These are phyloP conservation scores for Trichoderma hamatum DNA, from an alignment of 2,329 filamentous ascomycete genomes.

Conservation along the genomic window DNA sequence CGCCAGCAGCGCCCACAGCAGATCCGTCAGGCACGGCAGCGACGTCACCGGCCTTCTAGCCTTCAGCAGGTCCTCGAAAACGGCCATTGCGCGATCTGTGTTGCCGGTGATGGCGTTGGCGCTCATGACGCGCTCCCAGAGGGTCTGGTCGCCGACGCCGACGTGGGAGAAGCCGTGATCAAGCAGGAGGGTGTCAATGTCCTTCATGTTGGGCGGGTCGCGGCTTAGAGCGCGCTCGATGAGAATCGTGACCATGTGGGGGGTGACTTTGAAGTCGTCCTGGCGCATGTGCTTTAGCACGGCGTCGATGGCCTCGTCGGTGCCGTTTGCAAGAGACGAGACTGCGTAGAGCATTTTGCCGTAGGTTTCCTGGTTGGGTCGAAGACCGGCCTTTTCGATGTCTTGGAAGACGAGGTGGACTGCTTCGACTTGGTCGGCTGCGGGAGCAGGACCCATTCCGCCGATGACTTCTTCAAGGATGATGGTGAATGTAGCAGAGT, in stretches of 20 bases:
- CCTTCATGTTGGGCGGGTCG: conserved; percentile 58
- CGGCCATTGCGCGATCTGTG: conserved; percentile 50
- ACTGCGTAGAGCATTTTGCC: conserved; percentile 67
- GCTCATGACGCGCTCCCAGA: conserved; percentile 72
- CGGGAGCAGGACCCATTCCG: conserved; percentile 43
- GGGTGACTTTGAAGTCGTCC: conserved; percentile 55
- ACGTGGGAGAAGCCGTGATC: conserved; percentile 52
- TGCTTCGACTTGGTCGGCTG: conserved; percentile 54
- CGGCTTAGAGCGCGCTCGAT: conserved; percentile 67
- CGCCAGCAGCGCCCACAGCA: conserved; percentile 44
- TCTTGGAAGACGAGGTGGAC: conserved; percentile 59
- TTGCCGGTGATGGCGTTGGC: conserved; percentile 64
- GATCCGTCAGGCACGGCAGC: conserved; percentile 47
- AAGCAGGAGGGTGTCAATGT: conserved; percentile 62
- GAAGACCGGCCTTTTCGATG: conserved; percentile 60
- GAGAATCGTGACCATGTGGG: conserved; percentile 75
- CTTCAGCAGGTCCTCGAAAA: conserved; percentile 51
- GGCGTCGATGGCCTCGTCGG: conserved; percentile 56
- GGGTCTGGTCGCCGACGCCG: conserved; percentile 56
- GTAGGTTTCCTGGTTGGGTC: conserved; percentile 66
- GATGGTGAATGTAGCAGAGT: conserved; percentile 73
- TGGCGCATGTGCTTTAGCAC: conserved; percentile 65
- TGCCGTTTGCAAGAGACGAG: conserved; percentile 41
- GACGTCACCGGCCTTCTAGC: conserved; percentile 46
- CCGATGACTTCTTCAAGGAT: conserved; percentile 64